Evolutionary conservation across 345 rosid species (phyloP).

Genomic region (Sonneratia alba): DNA sequence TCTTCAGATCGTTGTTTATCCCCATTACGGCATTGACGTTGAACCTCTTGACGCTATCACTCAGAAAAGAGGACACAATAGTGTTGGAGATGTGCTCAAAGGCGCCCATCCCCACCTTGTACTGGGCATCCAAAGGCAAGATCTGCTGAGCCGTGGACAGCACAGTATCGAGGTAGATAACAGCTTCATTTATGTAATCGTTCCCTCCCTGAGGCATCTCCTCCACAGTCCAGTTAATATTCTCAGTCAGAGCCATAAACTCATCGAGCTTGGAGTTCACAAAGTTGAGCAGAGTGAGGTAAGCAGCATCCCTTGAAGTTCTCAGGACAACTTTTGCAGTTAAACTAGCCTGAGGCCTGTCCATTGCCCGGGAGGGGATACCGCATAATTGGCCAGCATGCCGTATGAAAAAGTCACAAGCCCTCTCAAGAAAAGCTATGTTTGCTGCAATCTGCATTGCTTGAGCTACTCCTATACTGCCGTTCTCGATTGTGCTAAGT

Average conservation of each 20-base stretch:
- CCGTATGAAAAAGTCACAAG: slow-evolving; percentile 68
- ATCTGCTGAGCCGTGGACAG: slow-evolving; percentile 82
- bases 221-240: slow-evolving; percentile 76
- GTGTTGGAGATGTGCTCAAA: slow-evolving; percentile 71
- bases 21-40: slow-evolving; percentile 65
- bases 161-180: slow-evolving; percentile 59
- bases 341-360: slow-evolving; percentile 59
- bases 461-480: slow-evolving; percentile 54
- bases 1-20: slow-evolving; percentile 61
- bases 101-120: slow-evolving; percentile 76
- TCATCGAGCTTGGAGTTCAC: slow-evolving; percentile 65
- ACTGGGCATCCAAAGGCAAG: slow-evolving; percentile 63
- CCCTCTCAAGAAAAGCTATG: slow-evolving; percentile 72
- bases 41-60: slow-evolving; percentile 79
- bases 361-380: slow-evolving; percentile 63
- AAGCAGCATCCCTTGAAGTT: slow-evolving; percentile 79
- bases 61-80: slow-evolving; percentile 56
- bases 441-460: slow-evolving; percentile 97
- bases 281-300: slow-evolving; percentile 52
- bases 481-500: slow-evolving; percentile 42
- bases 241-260: slow-evolving; percentile 63
- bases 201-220: slow-evolving; percentile 50
- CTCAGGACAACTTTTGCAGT: slow-evolving; percentile 77
- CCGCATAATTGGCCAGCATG: slow-evolving; percentile 89
- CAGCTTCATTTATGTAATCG: slow-evolving; percentile 64